Base-by-base conservation (phyloP, 2,329 filamentous ascomycete species). In the Truncatella angustata region DNA sequence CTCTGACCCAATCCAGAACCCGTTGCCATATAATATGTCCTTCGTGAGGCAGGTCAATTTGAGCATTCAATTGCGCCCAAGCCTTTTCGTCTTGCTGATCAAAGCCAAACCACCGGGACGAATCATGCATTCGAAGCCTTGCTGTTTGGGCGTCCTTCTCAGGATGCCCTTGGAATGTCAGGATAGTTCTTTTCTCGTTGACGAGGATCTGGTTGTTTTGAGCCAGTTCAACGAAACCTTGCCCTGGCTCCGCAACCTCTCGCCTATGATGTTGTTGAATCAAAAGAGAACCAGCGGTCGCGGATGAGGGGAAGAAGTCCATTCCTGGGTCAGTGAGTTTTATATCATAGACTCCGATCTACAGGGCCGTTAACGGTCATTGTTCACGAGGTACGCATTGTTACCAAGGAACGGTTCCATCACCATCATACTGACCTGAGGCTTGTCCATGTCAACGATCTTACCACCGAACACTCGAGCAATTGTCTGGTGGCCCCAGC, bases 401-500 rank as follows among this genome's bases (percentile, higher is more conserved):
- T n/a, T n/a, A n/a, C n/a, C n/a, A n/a, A n/a, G n/a, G n/a, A n/a
- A n/a, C n/a, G n/a, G n/a, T n/a, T n/a, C n/a, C n/a, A n/a, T n/a
- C n/a, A n/a, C n/a, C n/a, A n/a, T n/a, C n/a, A n/a, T 47, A 51
- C 62, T 60, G 50, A 74, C 68, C 65, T 76, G 68, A 28, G 68
- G 68, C n/a, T 51, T 40, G 4, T 66, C 61, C 59, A 72, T 69
- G 47, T 69, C 67, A n/a, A 60, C 64, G 4, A 75, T 57, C 45
- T 59, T 60, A 1, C 69, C 73, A 4, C 70, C 70, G 52, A 74
- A 72, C 18, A 73, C 57, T 16, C 68, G 58, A 4, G 61, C 60
- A 36, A 74, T 70, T 7, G 70, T 73, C 58, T 76, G 73, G 58
- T 76, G 73, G 11, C 73, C 73, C 73, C 73, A 76, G 58, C 76